phyloP scores from a whole-genome alignment of 2,329 filamentous ascomycete species.

The Talaromyces sp. region DNA sequence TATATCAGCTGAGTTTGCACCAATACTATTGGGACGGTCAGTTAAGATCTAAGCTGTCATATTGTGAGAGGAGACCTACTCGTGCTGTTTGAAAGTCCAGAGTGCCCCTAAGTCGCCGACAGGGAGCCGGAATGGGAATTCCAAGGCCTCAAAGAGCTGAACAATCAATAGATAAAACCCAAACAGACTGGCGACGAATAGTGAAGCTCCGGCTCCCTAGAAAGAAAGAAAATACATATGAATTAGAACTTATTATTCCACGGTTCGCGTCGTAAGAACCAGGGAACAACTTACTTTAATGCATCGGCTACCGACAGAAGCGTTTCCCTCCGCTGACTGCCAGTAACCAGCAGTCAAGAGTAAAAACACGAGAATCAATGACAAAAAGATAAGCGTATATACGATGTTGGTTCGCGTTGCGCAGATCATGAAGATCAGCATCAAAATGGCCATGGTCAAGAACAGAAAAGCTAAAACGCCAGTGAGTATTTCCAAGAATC shows the following conservation, averaged over 20 bases:
- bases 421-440: constrained; percentile 65
- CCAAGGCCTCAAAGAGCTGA: constrained; percentile 52
- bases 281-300: constrained; percentile 23
- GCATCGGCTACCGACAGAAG: constrained; percentile 28
- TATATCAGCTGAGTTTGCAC: background rate
- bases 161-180: constrained; percentile 56
- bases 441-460: constrained; percentile 64
- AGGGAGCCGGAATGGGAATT: constrained; percentile 53
- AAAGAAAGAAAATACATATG: background rate
- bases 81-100: background rate
- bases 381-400: constrained; percentile 67
- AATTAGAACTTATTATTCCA: background rate
- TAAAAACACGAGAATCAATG: constrained; percentile 57
- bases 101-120: constrained; percentile 30
- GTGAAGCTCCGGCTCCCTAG: constrained; percentile 46
- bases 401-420: constrained; percentile 68
- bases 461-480: constrained; percentile 53
- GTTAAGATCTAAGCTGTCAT: background rate
- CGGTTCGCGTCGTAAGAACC: background rate
- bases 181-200: constrained; percentile 47
- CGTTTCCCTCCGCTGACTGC: constrained; percentile 47
- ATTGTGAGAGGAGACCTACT: background rate
- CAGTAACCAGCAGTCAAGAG: constrained; percentile 62
- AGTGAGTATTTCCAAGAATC: constrained; percentile 13
- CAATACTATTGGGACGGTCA: background rate